Evolutionary conservation across 2,329 filamentous ascomycete genomes (phyloP).

Genomic region (Emmonsia crescens): DNA sequence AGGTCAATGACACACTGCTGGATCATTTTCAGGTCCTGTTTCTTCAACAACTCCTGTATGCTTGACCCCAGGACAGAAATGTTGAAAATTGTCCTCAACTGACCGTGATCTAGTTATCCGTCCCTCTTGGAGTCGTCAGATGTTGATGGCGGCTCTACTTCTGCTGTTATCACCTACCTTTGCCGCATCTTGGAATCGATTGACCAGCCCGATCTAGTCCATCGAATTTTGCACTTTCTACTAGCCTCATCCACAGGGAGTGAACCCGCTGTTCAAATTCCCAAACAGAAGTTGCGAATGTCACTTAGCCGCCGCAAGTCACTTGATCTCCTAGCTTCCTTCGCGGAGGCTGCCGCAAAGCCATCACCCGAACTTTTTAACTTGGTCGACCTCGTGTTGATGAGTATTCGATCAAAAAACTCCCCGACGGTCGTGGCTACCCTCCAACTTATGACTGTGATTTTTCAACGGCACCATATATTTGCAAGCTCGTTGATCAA

Average conservation of each 20-base stretch:
- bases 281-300: slow-evolving; percentile 50
- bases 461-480: slow-evolving; percentile 75
- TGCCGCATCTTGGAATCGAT: slow-evolving; percentile 81
- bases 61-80: slow-evolving; percentile 8
- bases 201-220: slow-evolving; percentile 87
- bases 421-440: slow-evolving; percentile 84
- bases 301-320: slow-evolving; percentile 68
- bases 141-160: slow-evolving; percentile 89
- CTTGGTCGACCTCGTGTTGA: slow-evolving; percentile 77
- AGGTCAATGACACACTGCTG: slow-evolving; percentile 83
- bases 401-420: slow-evolving; percentile 73
- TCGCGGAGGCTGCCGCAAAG: slow-evolving; percentile 62
- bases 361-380: slow-evolving; percentile 85
- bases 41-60: slow-evolving; percentile 80
- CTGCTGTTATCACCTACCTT: slow-evolving; percentile 89
- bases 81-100: not conserved
- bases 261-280: slow-evolving; percentile 31
- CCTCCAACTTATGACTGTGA: slow-evolving; percentile 72
- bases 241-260: slow-evolving; percentile 55
- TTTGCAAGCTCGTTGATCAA: slow-evolving; percentile 63
- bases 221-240: slow-evolving; percentile 86
- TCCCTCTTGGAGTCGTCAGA: slow-evolving; percentile 94
- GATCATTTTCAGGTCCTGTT: slow-evolving; percentile 98
- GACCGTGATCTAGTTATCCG: slow-evolving; percentile 56
- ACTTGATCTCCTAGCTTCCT: slow-evolving; percentile 71